Evolutionary conservation across 352 stramenopile species (phyloP), one percentile per base, ranked within the genome.

Genomic region (Aphanomyces astaci): DNA sequence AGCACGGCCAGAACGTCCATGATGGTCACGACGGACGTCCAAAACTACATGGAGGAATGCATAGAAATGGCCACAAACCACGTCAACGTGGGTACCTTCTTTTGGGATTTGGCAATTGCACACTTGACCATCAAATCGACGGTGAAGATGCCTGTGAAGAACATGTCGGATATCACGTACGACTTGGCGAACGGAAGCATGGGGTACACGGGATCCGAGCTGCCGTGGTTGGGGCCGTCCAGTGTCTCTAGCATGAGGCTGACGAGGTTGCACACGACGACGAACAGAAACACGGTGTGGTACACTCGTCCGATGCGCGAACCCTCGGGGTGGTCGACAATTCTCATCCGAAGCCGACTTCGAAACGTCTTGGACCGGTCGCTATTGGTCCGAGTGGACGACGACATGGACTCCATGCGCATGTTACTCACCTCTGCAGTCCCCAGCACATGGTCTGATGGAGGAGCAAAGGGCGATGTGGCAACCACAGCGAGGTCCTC

Each of bases 161-260:
- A 53, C 0, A 64, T 45, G 51, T 90, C 79, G 4, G 76, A 31
- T 4, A 65, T 49, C 10, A 71, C 63, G 70, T 87, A 84, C 1
- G 72, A 59, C 0, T 33, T 53, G 39, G 81, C 64, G 2, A 66
- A 66, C 2, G 79, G 84, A 13, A 92, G 52, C 52, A 78, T 80
- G 10, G 82, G 78, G 54, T 82, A 92, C 7, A 68, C 79, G 3
- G 84, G 84, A 9, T 79, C 72, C 0, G 82, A 78, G 11, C 79
- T 82, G 13, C 63, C 73, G 30, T 75, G 63, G 66, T 89, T 88
- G 10, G 75, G 72, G 0, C 84, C 84, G 53, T 90, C 82, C 13
- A 68, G 17, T 10, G 62, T 68, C 33, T 68, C 62, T 27, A 59
- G 19, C 62, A 59, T 68, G 46, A 68, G 51, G 7, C n/a, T n/a